A percentile compares a stretch with the other conserved stretches of the same genome.
These are phyloP conservation scores for Pichia gijzeniarum DNA, from an alignment of 805 yeast genomes.

Conservation along the genomic window DNA sequence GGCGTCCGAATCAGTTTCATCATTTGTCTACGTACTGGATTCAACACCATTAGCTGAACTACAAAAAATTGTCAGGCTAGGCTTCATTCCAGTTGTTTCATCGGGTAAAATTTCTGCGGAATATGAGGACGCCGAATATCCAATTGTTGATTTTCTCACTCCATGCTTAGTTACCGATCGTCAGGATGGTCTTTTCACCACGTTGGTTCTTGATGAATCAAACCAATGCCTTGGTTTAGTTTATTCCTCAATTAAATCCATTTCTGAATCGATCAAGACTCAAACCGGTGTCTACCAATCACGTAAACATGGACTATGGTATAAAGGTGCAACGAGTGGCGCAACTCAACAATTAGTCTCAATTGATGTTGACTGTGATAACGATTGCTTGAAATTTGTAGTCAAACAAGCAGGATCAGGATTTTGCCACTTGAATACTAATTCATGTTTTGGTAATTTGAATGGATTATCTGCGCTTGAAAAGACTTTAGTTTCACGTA, in stretches of 20 bases:
- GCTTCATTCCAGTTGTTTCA: conserved; percentile 32
- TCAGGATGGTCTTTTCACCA: conserved; percentile 76
- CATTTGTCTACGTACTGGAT: neutral
- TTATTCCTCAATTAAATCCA: conserved; percentile 79
- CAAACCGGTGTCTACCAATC: conserved; percentile 91
- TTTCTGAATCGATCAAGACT: conserved; percentile 72
- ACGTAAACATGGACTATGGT: conserved; percentile 90
- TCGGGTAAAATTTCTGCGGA: conserved; percentile 29
- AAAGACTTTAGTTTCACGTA: conserved; percentile 55
- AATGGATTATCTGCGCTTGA: conserved; percentile 67
- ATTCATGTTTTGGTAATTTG: conserved; percentile 74
- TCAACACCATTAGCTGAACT: neutral
- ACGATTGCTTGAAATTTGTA: conserved; percentile 80
- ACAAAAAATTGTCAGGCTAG: conserved; percentile 16
- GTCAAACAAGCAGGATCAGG: conserved; percentile 85
- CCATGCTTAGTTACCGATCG: conserved; percentile 70
- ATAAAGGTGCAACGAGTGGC: conserved; percentile 94
- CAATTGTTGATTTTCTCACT: conserved; percentile 35
- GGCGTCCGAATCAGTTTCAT: conserved; percentile 5
- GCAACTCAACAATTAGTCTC: conserved; percentile 74
- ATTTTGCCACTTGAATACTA: conserved; percentile 82
- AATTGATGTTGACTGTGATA: conserved; percentile 81
- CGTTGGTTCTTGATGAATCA: conserved; percentile 66
- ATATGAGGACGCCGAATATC: conserved; percentile 24
- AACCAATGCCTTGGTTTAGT: conserved; percentile 83